Evolutionary conservation across 768 basidiomycete species (phyloP).

Genomic region (Imleria badia): DNA sequence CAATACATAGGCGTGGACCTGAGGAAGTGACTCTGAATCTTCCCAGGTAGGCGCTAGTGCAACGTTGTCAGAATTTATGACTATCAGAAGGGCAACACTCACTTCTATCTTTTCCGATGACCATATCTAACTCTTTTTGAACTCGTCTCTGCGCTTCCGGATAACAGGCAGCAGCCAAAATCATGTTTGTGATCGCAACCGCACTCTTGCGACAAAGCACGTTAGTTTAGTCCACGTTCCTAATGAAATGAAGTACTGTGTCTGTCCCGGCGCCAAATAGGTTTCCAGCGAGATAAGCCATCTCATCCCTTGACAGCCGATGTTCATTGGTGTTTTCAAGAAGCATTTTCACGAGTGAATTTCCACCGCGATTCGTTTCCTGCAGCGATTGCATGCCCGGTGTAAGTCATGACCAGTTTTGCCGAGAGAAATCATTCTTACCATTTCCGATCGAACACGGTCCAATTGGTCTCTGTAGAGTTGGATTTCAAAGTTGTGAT

Average conservation of each 20-base stretch:
- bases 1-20: too few relatives aligned
- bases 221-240: neutral
- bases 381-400: neutral
- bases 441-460: slow-evolving; percentile 45
- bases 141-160: too few relatives aligned
- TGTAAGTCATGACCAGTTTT: neutral
- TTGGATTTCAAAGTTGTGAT: slow-evolving; percentile 48
- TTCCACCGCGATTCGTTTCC: slow-evolving; percentile 3
- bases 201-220: slow-evolving; percentile 36
- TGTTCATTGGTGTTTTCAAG: slow-evolving; percentile 48
- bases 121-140: too few relatives aligned
- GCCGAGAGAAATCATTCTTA: slow-evolving; percentile 8
- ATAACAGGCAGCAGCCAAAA: slow-evolving; percentile 56
- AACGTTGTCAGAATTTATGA: neutral
- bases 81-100: neutral
- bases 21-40: too few relatives aligned
- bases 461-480: slow-evolving; percentile 51
- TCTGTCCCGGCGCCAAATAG: slow-evolving; percentile 65
- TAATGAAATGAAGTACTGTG: slow-evolving; percentile 32
- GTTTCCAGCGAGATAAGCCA: slow-evolving; percentile 56
- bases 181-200: slow-evolving; percentile 46
- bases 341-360: slow-evolving; percentile 51
- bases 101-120: too few relatives aligned
- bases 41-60: too few relatives aligned
- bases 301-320: slow-evolving; percentile 49